phyloP scores from a whole-genome alignment of 805 yeast species.

The Teunomyces gatunensis region DNA sequence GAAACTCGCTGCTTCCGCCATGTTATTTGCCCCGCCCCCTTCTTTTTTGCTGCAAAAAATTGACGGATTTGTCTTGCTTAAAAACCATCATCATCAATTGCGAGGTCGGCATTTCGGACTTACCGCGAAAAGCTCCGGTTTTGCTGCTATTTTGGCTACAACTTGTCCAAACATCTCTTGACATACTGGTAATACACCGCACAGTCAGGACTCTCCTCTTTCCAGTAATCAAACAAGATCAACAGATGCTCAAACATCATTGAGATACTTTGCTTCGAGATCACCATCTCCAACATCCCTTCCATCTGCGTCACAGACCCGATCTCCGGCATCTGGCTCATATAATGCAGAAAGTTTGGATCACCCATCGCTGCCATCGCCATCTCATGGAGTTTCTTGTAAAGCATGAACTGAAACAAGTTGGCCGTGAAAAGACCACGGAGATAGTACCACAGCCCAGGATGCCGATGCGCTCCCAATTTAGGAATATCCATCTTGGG shows the following conservation, averaged over 20 bases:
- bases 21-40: no score
- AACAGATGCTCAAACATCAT: slow-evolving; percentile 26
- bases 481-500: slow-evolving; percentile 37
- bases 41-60: no score
- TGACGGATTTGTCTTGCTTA: background rate
- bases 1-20: background rate
- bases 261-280: slow-evolving; percentile 10
- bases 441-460: slow-evolving; percentile 40
- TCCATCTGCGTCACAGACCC: background rate
- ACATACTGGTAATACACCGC: slow-evolving; percentile 25
- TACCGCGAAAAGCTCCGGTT: background rate
- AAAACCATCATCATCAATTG: background rate
- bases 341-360: background rate
- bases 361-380: slow-evolving; percentile 13
- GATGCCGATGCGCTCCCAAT: slow-evolving; percentile 36
- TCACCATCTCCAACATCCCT: slow-evolving; percentile 13
- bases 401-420: slow-evolving; percentile 27
- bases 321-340: slow-evolving; percentile 3
- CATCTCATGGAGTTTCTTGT: slow-evolving; percentile 26
- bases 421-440: slow-evolving; percentile 32
- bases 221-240: slow-evolving; percentile 34
- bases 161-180: slow-evolving; percentile 18
- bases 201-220: slow-evolving; percentile 33
- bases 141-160: background rate
- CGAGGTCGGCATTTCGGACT: background rate